phyloP scores from a whole-genome alignment of 257 asterid genomes.

The Ligustrum vulgare region DNA sequence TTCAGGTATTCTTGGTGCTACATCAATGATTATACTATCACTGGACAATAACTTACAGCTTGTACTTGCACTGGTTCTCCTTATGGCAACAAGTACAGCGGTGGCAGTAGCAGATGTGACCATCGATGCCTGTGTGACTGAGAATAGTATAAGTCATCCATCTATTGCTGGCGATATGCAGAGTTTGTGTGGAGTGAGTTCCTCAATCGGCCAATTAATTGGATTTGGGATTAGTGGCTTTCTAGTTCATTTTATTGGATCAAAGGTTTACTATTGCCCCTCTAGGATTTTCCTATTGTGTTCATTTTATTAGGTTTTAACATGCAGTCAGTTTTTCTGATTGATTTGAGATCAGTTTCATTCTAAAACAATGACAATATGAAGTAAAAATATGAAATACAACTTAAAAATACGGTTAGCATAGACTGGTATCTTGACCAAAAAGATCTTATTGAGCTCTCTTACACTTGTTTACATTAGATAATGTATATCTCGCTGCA shows the following conservation, averaged over 20 bases:
- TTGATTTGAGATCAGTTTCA: background rate
- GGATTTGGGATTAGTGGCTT: constrained; percentile 76
- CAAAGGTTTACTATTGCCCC: constrained; percentile 42
- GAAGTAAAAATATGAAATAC: background rate
- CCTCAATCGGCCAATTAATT: constrained; percentile 73
- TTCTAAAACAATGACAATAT: background rate
- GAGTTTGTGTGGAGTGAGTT: constrained; percentile 80
- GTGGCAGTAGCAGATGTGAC: constrained; percentile 93
- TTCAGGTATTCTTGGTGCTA: constrained; percentile 50
- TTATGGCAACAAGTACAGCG: constrained; percentile 78
- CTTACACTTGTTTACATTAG: background rate
- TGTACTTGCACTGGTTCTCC: constrained; percentile 62
- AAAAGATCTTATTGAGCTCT: background rate
- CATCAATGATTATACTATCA: constrained; percentile 50
- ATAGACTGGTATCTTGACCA: background rate
- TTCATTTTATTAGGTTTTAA: constrained; percentile 1
- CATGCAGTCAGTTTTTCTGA: background rate
- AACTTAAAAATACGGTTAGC: background rate
- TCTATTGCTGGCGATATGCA: constrained; percentile 94
- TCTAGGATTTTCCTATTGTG: background rate
- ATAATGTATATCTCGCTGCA: background rate
- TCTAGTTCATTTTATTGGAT: constrained; percentile 71
- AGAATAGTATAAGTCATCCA: constrained; percentile 79
- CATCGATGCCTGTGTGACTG: constrained; percentile 91
- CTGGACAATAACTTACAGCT: constrained; percentile 50